Conservation (phyloP, 192 early-diverging fungal species). For the Mortierella antarctica region DNA sequence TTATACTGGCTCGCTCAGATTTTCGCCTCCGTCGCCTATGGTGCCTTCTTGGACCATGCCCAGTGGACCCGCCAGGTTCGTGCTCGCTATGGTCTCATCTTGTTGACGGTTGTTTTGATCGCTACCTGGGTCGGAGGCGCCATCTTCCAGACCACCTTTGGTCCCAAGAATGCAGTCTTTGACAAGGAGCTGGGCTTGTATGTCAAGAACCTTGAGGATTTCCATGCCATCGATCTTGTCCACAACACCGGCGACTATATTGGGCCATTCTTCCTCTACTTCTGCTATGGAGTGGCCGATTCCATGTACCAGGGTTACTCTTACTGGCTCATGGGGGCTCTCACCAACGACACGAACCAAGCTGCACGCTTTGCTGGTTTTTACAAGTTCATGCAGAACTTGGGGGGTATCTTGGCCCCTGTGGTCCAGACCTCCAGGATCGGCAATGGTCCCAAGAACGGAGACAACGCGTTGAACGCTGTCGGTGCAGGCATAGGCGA, state of each 20-base stretch:
- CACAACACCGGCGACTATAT: constrained; percentile 46
- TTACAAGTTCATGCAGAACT: constrained; percentile 54
- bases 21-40: constrained; percentile 70
- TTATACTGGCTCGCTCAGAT: constrained; percentile 86
- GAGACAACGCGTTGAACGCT: constrained; percentile 12
- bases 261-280: constrained; percentile 75
- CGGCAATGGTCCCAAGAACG: constrained; percentile 25
- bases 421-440: constrained; percentile 41
- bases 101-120: constrained; percentile 58
- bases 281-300: constrained; percentile 80
- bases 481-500: constrained; percentile 37
- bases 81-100: constrained; percentile 68
- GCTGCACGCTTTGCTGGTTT: constrained; percentile 76
- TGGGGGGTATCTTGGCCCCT: constrained; percentile 45
- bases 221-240: constrained; percentile 30
- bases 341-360: constrained; percentile 82
- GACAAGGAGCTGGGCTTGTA: neutral
- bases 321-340: constrained; percentile 90
- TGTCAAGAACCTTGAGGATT: constrained; percentile 23
- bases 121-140: constrained; percentile 70
- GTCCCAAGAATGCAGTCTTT: constrained; percentile 12
- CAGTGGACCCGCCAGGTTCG: constrained; percentile 67
- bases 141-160: constrained; percentile 64
- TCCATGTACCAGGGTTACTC: constrained; percentile 81
- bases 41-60: constrained; percentile 69